phyloP scores from a whole-genome alignment of 305 asterid species.

The Fraxinus dipetala region DNA sequence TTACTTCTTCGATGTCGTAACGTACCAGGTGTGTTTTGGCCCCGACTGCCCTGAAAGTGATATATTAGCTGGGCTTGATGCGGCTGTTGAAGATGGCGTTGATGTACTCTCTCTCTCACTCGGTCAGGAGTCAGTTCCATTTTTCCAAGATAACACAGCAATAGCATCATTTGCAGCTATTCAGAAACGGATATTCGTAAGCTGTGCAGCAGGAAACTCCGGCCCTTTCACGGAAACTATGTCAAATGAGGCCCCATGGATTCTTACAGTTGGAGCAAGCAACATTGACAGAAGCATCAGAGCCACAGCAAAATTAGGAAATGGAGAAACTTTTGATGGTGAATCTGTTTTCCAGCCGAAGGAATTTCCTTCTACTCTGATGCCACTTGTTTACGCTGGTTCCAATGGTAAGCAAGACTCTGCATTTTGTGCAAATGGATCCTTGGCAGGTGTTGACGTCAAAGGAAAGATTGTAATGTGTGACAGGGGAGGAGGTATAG shows the following conservation, averaged over 20 bases:
- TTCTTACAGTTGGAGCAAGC: constrained; percentile 45
- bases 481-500: constrained; percentile 19
- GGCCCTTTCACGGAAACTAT: constrained; percentile 29
- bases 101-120: constrained; percentile 38
- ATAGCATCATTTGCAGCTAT: constrained; percentile 30
- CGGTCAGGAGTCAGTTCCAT: constrained; percentile 5
- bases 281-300: constrained; percentile 30
- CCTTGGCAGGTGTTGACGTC: constrained; percentile 13
- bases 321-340: constrained; percentile 22
- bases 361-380: constrained; percentile 6
- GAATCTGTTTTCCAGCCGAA: constrained; percentile 33
- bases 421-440: constrained; percentile 15
- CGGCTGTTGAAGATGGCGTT: constrained; percentile 31
- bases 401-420: constrained; percentile 18
- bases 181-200: constrained; percentile 33
- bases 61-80: constrained; percentile 30
- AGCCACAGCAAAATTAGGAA: constrained; percentile 27
- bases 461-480: constrained; percentile 39
- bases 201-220: constrained; percentile 36
- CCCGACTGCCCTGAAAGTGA: constrained; percentile 25
- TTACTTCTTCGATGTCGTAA: not conserved
- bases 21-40: constrained; percentile 20
- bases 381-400: constrained; percentile 34
- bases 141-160: constrained; percentile 16
- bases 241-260: constrained; percentile 39